These are phyloP conservation scores for Triticum dicoccoides DNA, from an alignment of 176 grass and related monocot species.

Conservation along the genomic window DNA sequence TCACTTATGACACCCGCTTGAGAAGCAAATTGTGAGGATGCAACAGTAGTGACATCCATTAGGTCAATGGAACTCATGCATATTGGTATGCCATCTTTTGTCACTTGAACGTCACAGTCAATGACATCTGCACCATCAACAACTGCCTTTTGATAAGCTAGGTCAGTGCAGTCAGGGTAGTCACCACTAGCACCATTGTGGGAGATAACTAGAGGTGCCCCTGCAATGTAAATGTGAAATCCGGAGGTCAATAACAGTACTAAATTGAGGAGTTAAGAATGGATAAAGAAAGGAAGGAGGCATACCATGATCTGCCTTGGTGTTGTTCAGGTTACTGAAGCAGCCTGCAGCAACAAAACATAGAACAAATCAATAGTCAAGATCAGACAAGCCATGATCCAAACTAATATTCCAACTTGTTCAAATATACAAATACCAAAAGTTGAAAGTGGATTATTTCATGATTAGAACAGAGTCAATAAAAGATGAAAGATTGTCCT, in stretches of 20 bases:
- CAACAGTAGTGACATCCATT: slow-evolving; percentile 47
- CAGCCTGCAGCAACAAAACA: slow-evolving; percentile 56
- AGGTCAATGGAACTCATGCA: slow-evolving; percentile 81
- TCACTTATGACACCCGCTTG: slow-evolving; percentile 29
- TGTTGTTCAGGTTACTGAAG: slow-evolving; percentile 61
- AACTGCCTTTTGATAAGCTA: slow-evolving; percentile 80
- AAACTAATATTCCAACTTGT: background rate
- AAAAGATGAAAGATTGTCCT: background rate
- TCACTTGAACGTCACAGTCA: slow-evolving; percentile 90
- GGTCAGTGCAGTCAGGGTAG: slow-evolving; percentile 83
- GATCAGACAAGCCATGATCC: background rate
- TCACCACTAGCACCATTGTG: slow-evolving; percentile 89
- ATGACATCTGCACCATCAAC: slow-evolving; percentile 74
- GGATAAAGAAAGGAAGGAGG: background rate
- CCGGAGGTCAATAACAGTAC: slow-evolving; percentile 28
- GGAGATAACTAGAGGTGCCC: slow-evolving; percentile 62
- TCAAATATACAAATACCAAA: background rate
- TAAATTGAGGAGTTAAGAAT: background rate
- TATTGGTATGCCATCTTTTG: slow-evolving; percentile 64
- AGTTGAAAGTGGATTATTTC: slow-evolving; percentile 2
- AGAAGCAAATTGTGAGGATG: slow-evolving; percentile 46
- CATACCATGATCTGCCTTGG: slow-evolving; percentile 66
- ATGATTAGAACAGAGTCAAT: background rate
- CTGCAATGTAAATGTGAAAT: slow-evolving; percentile 38
- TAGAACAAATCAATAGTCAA: background rate